Percentiles rank a stretch among this genome's conserved stretches.
Conservation (phyloP, 2,329 filamentous ascomycete genomes). For the Fusarium poae region DNA sequence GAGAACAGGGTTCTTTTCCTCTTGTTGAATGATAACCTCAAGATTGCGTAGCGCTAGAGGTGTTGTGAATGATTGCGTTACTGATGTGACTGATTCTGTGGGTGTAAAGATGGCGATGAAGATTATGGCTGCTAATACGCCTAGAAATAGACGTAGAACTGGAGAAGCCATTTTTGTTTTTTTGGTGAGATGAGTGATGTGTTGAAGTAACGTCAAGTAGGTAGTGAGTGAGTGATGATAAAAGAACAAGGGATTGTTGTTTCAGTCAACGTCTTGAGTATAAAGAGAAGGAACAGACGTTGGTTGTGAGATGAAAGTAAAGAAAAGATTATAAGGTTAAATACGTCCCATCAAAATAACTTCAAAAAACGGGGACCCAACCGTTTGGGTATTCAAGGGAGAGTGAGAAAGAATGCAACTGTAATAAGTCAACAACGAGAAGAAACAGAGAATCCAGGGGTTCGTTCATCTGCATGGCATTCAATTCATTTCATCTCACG, state of each 20-base stretch:
- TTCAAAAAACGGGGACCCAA: neutral
- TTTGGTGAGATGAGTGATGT: neutral
- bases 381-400: constrained; percentile 1
- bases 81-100: constrained; percentile 14
- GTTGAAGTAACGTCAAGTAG: neutral
- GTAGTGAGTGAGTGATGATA: neutral
- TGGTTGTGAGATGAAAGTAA: neutral
- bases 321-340: neutral
- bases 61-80: constrained; percentile 37
- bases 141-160: constrained; percentile 39
- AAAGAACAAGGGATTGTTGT: constrained; percentile 31
- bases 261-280: constrained; percentile 29
- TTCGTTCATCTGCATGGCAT: constrained; percentile 24
- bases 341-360: constrained; percentile 8
- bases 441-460: constrained; percentile 16
- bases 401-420: constrained; percentile 4
- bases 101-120: constrained; percentile 42
- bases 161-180: constrained; percentile 32
- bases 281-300: neutral
- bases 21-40: constrained; percentile 53
- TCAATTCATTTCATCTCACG: constrained; percentile 15
- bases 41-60: constrained; percentile 46
- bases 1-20: constrained; percentile 53
- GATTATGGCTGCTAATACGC: constrained; percentile 39
- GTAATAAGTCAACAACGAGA: neutral